Conservation (phyloP, 1,284 basidiomycete genomes). For the Coriolopsis trogii region DNA sequence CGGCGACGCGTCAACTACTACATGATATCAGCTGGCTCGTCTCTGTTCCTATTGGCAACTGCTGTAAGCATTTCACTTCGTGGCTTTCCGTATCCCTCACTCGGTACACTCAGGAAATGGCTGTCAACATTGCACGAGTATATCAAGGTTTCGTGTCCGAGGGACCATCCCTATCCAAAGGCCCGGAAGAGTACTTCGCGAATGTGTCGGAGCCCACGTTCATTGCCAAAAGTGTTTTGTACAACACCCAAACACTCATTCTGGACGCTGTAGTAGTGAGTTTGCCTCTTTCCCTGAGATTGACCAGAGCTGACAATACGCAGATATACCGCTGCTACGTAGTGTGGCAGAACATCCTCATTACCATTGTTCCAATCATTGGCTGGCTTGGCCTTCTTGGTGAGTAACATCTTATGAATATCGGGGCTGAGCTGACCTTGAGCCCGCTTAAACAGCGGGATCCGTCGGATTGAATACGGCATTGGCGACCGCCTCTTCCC, state of each 20-base stretch:
- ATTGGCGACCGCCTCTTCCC: neutral
- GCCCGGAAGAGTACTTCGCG: neutral
- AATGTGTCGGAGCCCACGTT: neutral
- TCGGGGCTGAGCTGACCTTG: neutral
- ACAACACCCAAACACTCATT: neutral
- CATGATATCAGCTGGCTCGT: slow-evolving; percentile 17
- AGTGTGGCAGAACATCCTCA: neutral
- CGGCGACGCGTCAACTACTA: slow-evolving; percentile 24
- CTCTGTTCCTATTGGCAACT: slow-evolving; percentile 30
- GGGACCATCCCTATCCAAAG: neutral
- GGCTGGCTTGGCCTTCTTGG: neutral
- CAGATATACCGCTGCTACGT: neutral
- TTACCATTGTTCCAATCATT: neutral
- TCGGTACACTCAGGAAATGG: neutral
- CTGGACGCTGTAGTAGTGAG: neutral
- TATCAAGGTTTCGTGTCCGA: neutral
- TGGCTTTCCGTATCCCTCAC: no score
- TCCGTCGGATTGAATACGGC: neutral
- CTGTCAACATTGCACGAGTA: neutral
- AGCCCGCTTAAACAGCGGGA: neutral
- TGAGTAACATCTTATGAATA: neutral
- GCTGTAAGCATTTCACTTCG: no score
- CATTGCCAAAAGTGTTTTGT: neutral
- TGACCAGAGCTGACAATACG: neutral
- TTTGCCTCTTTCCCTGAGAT: neutral